These are phyloP conservation scores for Lenwebbia sp. DNA, from an alignment of 345 rosid species.

Conservation along the genomic window DNA sequence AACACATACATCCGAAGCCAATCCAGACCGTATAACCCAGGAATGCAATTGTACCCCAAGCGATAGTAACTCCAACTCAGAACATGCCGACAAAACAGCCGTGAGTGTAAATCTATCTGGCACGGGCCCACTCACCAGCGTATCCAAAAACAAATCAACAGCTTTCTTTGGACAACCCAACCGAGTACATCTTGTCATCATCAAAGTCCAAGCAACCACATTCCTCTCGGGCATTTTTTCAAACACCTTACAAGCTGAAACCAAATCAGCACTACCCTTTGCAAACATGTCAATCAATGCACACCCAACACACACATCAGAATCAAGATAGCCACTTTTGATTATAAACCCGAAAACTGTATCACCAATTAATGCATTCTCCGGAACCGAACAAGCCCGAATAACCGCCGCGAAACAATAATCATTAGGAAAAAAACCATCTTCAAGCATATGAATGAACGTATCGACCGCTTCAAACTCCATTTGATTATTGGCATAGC, in stretches of 20 bases:
- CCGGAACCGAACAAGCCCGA: not conserved
- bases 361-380: not conserved
- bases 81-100: constrained; percentile 51
- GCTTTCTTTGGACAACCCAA: not conserved
- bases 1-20: not conserved
- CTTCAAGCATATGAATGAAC: constrained; percentile 38
- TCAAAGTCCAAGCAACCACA: not conserved
- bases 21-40: not conserved
- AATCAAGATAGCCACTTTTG: not conserved
- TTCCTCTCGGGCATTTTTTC: not conserved
- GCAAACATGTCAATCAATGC: not conserved
- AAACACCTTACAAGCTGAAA: not conserved
- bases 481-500: not conserved
- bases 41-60: constrained; percentile 13
- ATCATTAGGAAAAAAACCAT: constrained; percentile 49
- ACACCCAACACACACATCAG: not conserved
- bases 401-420: constrained; percentile 47
- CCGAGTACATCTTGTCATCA: not conserved
- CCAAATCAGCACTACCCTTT: not conserved
- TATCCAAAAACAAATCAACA: not conserved
- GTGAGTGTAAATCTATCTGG: constrained; percentile 55
- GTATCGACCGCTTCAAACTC: not conserved
- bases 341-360: not conserved
- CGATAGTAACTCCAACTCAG: constrained; percentile 24
- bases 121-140: constrained; percentile 12